Percentiles rank a stretch among this genome's conserved stretches.
Evolutionary conservation across 495 filamentous ascomycete genomes (phyloP).

Genomic region (Letharia columbiana): DNA sequence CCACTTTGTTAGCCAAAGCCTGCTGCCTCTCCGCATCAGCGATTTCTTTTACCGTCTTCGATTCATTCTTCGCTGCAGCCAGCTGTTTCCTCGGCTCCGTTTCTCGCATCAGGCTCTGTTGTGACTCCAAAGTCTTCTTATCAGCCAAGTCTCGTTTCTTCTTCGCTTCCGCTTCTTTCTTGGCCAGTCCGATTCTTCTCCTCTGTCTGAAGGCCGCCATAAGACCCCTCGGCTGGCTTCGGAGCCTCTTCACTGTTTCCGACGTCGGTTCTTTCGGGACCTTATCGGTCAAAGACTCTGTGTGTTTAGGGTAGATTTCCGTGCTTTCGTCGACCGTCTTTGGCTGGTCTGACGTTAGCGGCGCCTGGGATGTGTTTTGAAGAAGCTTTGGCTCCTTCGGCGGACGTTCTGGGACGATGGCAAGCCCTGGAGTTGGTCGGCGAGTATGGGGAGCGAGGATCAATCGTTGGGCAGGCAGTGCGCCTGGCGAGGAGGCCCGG

Average conservation of each 20-base stretch:
- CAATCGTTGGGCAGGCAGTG: neutral
- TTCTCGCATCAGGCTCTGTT: neutral
- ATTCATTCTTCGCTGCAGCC: neutral
- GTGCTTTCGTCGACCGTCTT: neutral
- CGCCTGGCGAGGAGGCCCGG: neutral
- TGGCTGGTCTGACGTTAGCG: neutral
- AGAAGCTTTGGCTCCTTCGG: neutral
- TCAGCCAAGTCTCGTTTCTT: neutral
- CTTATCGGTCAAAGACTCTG: neutral
- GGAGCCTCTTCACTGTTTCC: neutral
- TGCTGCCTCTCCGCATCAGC: neutral
- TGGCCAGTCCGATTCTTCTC: neutral
- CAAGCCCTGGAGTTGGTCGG: neutral
- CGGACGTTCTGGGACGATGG: neutral
- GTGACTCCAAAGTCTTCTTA: neutral
- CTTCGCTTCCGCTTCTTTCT: slow-evolving; percentile 9
- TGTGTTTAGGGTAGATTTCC: neutral
- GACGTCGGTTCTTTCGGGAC: neutral
- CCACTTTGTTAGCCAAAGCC: neutral
- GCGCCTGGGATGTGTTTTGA: neutral
- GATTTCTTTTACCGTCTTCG: neutral
- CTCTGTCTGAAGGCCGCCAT: neutral
- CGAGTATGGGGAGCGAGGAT: neutral
- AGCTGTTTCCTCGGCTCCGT: neutral
- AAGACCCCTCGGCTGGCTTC: neutral